These are phyloP conservation scores for Colletotrichum sp. DNA, from an alignment of 2,329 filamentous ascomycete species.

Conservation along the genomic window DNA sequence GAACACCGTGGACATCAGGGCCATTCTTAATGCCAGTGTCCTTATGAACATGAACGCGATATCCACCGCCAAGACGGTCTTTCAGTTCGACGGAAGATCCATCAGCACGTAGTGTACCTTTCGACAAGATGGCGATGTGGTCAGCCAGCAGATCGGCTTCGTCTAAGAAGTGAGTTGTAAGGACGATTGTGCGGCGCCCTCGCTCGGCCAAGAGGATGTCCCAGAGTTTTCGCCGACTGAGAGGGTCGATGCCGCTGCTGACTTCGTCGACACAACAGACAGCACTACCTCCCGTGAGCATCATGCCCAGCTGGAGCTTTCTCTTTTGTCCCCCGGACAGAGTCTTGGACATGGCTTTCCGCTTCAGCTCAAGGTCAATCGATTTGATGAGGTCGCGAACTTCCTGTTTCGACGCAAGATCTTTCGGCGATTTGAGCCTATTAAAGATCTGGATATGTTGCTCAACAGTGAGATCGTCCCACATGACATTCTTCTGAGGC, in stretches of 20 bases:
- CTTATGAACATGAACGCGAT: conserved; percentile 78
- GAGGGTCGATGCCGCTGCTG: conserved; percentile 84
- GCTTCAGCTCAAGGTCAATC: conserved; percentile 79
- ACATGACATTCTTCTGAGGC: conserved; percentile 93
- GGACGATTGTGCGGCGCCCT: conserved; percentile 79
- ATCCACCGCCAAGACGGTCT: conserved; percentile 80
- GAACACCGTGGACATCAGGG: conserved; percentile 59
- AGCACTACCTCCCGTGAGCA: conserved; percentile 88
- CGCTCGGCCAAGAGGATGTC: conserved; percentile 88
- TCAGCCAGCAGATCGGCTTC: conserved; percentile 91
- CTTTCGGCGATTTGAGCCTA: conserved; percentile 71
- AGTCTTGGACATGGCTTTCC: conserved; percentile 73
- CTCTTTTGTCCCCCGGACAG: conserved; percentile 91
- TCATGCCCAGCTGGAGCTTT: conserved; percentile 92
- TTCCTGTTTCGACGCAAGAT: conserved; percentile 60
- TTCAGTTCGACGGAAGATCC: conserved; percentile 89
- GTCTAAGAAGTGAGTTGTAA: conserved; percentile 94
- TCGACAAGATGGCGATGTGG: conserved; percentile 86
- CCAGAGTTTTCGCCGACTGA: conserved; percentile 90
- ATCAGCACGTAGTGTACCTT: conserved; percentile 79
- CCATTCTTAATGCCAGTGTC: conserved; percentile 51
- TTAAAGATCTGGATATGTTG: conserved; percentile 90
- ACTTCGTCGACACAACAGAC: conserved; percentile 94
- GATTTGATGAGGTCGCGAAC: conserved; percentile 68
- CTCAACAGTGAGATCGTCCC: conserved; percentile 85